Conservation (phyloP, 177 flowering plant species). For the Vitis hybrid region DNA sequence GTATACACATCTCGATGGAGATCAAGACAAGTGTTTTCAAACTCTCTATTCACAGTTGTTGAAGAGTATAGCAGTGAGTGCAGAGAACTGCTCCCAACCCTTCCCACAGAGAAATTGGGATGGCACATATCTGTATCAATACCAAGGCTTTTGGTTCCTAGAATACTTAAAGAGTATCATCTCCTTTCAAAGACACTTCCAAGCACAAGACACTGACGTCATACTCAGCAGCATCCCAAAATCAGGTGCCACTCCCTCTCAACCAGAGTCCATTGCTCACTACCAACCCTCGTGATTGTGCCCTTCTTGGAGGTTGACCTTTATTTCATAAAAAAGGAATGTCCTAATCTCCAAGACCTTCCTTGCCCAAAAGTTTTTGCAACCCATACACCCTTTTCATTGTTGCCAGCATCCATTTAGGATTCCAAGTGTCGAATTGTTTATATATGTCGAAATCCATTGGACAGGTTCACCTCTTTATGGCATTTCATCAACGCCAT, state of each 20-base stretch:
- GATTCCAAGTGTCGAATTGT: slow-evolving; percentile 14
- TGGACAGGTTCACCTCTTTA: slow-evolving; percentile 24
- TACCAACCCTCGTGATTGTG: slow-evolving; percentile 16
- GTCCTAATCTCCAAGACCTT: not conserved
- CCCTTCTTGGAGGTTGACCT: slow-evolving; percentile 10
- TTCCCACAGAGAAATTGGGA: slow-evolving; percentile 38
- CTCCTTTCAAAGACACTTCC: slow-evolving; percentile 24
- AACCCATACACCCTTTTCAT: slow-evolving; percentile 16
- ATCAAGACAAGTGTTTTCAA: no score
- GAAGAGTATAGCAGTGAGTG: slow-evolving; percentile 12
- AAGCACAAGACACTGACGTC: slow-evolving; percentile 20
- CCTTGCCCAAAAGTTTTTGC: slow-evolving; percentile 6
- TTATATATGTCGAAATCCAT: slow-evolving; percentile 26
- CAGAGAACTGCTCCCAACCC: slow-evolving; percentile 19
- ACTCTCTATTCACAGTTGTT: not conserved
- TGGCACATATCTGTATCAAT: slow-evolving; percentile 23
- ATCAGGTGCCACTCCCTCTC: slow-evolving; percentile 35
- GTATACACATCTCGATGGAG: no score
- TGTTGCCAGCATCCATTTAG: slow-evolving; percentile 19
- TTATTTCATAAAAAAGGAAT: no score
- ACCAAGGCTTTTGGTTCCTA: slow-evolving; percentile 38
- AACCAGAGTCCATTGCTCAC: slow-evolving; percentile 6
- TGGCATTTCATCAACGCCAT: slow-evolving; percentile 23
- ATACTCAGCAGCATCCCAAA: slow-evolving; percentile 36
- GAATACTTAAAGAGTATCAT: slow-evolving; percentile 29